Evolutionary conservation across 1,284 basidiomycete genomes (phyloP).

Genomic region (Ganoderma lingzhi): DNA sequence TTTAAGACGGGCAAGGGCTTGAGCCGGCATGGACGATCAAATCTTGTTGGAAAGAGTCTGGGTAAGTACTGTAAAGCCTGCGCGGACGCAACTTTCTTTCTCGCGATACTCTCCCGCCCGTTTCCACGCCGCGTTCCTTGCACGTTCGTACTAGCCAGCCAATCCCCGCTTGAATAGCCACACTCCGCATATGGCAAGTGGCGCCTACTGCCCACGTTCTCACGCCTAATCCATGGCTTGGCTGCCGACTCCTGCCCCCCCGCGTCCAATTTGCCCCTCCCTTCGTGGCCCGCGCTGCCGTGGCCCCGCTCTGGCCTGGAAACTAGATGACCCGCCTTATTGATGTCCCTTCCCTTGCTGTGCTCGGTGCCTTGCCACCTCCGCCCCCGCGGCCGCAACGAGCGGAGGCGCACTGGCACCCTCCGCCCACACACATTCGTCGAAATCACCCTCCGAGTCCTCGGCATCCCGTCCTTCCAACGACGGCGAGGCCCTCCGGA

Average conservation of each 20-base stretch:
- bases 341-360: background rate
- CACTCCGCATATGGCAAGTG: slow-evolving; percentile 18
- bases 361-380: background rate
- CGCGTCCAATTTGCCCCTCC: background rate
- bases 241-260: background rate
- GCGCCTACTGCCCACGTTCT: slow-evolving; percentile 25
- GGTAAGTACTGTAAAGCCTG: slow-evolving; percentile 12
- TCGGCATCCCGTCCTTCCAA: background rate
- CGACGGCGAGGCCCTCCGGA: background rate
- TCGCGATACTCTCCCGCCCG: slow-evolving; percentile 12
- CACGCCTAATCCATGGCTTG: background rate
- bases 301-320: slow-evolving; percentile 7
- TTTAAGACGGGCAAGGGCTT: slow-evolving; percentile 21
- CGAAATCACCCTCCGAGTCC: background rate
- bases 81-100: slow-evolving; percentile 20
- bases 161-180: slow-evolving; percentile 27
- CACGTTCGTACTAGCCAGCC: slow-evolving; percentile 38
- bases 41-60: slow-evolving; percentile 7
- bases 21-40: slow-evolving; percentile 33
- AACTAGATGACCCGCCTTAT: background rate
- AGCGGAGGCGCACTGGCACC: background rate
- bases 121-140: slow-evolving; percentile 31
- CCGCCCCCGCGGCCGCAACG: background rate
- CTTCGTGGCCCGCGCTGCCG: slow-evolving; percentile 6
- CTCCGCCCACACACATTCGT: slow-evolving; percentile 12